Conservation (phyloP, 2,329 filamentous ascomycete genomes). For the Diplodia scrobiculata region DNA sequence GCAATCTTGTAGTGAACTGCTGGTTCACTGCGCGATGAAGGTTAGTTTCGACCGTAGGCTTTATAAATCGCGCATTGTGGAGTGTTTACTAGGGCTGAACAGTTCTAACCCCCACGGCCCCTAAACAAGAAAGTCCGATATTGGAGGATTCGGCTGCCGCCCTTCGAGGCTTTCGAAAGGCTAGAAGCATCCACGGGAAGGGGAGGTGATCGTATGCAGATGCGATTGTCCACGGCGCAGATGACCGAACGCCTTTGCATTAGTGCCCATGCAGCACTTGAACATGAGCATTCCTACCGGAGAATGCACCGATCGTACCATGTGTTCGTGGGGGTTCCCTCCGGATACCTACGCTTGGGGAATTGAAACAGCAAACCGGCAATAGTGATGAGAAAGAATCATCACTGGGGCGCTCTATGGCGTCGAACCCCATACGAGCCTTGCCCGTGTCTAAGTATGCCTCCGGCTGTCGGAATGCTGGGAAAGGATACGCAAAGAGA, state of each 20-base stretch:
- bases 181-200: background rate
- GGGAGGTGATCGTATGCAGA: background rate
- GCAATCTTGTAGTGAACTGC: background rate
- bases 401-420: background rate
- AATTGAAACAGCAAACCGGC: background rate
- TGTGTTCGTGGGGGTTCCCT: background rate
- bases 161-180: too few species aligned
- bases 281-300: background rate
- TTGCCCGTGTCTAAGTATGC: background rate
- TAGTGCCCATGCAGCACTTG: background rate
- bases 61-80: background rate
- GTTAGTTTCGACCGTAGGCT: background rate
- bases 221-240: background rate
- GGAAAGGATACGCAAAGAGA: background rate
- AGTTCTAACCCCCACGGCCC: too few species aligned
- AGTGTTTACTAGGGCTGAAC: too few species aligned
- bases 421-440: background rate
- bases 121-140: too few species aligned
- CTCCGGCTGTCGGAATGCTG: background rate
- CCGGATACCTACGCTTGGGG: background rate
- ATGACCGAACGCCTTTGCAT: slow-evolving; percentile 16
- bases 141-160: too few species aligned
- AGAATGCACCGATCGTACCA: slow-evolving; percentile 7
- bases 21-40: background rate
- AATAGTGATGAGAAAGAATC: background rate